These are phyloP conservation scores for Alternaria triticina DNA, from an alignment of 2,329 filamentous ascomycete genomes.

Conservation along the genomic window DNA sequence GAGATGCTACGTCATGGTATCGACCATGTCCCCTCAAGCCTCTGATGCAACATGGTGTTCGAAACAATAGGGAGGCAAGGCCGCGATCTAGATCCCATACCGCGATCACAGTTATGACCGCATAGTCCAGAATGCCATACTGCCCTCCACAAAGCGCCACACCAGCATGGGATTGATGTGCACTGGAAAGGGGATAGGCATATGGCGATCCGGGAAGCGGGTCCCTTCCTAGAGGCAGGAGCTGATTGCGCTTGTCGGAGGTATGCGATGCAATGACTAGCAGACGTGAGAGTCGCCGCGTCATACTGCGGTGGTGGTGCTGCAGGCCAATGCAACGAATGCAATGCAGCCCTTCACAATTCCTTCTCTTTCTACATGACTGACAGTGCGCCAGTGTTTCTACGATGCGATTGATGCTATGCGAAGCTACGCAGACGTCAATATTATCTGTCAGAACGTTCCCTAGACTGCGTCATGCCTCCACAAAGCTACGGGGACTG, in stretches of 20 bases:
- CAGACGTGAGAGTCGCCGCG: background rate
- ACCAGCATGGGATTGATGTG: conserved; percentile 9
- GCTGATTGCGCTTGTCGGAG: conserved; percentile 6
- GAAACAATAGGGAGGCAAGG: background rate
- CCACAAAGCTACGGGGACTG: background rate
- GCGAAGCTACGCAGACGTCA: background rate
- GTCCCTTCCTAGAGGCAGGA: conserved; percentile 17
- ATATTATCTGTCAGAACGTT: background rate
- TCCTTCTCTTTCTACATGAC: background rate
- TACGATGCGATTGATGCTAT: background rate
- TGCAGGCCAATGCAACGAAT: background rate
- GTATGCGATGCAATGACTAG: background rate
- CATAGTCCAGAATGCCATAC: conserved; percentile 17
- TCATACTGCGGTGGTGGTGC: background rate
- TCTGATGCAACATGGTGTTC: background rate
- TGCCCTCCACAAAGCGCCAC: conserved; percentile 2
- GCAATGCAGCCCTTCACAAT: background rate
- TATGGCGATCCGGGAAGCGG: conserved; percentile 17
- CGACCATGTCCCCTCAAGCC: background rate
- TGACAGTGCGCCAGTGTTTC: background rate
- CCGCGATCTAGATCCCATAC: background rate
- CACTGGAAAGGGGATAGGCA: conserved; percentile 12
- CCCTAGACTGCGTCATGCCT: conserved; percentile 3
- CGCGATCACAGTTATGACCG: conserved; percentile 26
- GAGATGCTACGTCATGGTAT: conserved; percentile 2